Evolutionary conservation across 495 filamentous ascomycete genomes (phyloP).

Genomic region (Penicillium egyptiacum): DNA sequence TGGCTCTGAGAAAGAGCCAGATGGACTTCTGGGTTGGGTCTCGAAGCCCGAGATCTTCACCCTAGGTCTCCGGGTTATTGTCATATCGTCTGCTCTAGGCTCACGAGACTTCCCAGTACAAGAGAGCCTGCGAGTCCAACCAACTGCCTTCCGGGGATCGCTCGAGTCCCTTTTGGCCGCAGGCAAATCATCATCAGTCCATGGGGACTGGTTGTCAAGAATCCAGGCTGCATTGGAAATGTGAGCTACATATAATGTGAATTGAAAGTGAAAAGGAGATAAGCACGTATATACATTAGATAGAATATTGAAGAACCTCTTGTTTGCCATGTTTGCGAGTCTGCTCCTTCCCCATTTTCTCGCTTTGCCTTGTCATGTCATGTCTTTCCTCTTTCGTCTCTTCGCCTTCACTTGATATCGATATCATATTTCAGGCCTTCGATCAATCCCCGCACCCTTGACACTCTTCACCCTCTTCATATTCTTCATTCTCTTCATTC

Average conservation of each 20-base stretch:
- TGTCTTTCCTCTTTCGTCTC: too few species aligned
- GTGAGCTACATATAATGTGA: not conserved
- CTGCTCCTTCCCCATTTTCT: not conserved
- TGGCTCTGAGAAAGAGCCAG: constrained; percentile 32
- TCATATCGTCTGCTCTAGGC: constrained; percentile 41
- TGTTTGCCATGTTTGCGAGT: not conserved
- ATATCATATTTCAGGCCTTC: not conserved
- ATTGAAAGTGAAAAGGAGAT: not conserved
- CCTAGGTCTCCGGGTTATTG: constrained; percentile 59
- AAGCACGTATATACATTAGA: not conserved
- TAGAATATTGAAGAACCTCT: not conserved
- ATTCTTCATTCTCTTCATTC: not conserved
- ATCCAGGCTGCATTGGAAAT: constrained; percentile 17
- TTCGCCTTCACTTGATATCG: not conserved
- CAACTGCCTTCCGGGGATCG: not conserved
- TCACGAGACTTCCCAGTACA: constrained; percentile 41
- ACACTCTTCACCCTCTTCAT: not conserved
- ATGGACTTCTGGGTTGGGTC: constrained; percentile 72
- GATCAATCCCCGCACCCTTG: not conserved
- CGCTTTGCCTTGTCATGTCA: too few species aligned
- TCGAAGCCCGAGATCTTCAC: constrained; percentile 71
- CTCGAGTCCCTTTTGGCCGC: not conserved
- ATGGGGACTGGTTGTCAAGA: constrained; percentile 23
- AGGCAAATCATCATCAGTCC: constrained; percentile 5
- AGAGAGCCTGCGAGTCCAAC: not conserved